Evolutionary conservation across 2,329 filamentous ascomycete species (phyloP), one percentile per base, ranked within the genome.

Genomic region (Fusarium sp.): DNA sequence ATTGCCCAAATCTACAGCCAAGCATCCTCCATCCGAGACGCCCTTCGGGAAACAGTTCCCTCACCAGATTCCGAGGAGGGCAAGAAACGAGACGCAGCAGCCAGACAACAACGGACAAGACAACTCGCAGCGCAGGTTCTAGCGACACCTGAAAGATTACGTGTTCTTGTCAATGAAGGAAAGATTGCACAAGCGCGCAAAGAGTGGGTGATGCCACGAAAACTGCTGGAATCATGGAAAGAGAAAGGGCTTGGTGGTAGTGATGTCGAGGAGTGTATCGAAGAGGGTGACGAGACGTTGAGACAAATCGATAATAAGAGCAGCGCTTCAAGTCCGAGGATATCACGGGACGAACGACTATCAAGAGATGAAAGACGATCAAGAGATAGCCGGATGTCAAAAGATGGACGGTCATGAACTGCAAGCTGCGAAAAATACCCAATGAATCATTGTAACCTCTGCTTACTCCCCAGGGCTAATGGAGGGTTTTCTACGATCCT

Each of bases 1-100:
- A 92, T 95, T 54, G 88, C 89, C 5, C 91, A 93, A 70, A 94
- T 95, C 73, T 93, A 93, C 75, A 86, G 86, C 38, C 86, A 89
- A 76, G 88, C 88, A 11, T 85, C 82, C 5, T 82, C 84, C 42
- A 91, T 91, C 75, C 84, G 86, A 70, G 86, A 87, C 66, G 82
- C 83, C 17, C 79, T 90, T 29, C 85, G 87, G 60, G 77, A 83
- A 46, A 82, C 82, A 7, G 80, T 89, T 4, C 85, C 86, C 3
- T 77, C 83, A 5, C 86, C 87, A 5, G 83, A 84, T 45, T 83
- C 83, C 14, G 79, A 82, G 7, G 77, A 81, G 36, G 79, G 80
- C 10, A 78, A 78, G 22, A 77, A 80, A n/a, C 79, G 79, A 27
- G 77, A 81, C 13, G 79, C 81, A 22, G 77, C 78, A 29, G 73